Conservation (phyloP, 805 yeast species). For the Alloascoidea hylecoeti region DNA sequence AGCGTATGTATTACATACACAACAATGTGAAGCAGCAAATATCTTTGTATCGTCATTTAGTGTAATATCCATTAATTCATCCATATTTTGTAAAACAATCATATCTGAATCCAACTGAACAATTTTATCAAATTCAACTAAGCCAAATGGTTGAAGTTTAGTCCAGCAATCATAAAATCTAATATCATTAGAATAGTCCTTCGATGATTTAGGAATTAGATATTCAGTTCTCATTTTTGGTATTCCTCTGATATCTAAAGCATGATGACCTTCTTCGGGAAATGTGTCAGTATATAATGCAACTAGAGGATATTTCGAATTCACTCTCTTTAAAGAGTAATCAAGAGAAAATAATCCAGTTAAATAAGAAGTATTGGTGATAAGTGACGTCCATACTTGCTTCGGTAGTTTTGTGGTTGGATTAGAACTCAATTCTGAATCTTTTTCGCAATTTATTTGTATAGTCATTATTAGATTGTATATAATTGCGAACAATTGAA, state of each 20-base stretch:
- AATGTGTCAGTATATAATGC: conserved; percentile 38
- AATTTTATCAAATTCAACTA: conserved; percentile 35
- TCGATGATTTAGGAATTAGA: conserved; percentile 26
- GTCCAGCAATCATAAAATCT: conserved; percentile 52
- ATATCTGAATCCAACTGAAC: conserved; percentile 47
- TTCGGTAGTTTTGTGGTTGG: no score
- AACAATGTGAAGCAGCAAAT: conserved; percentile 48
- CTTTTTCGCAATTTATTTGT: no score
- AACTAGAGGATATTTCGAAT: conserved; percentile 35
- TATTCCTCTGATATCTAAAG: conserved; percentile 25
- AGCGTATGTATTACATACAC: conserved; percentile 45
- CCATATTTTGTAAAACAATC: conserved; percentile 43
- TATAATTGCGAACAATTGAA: no score
- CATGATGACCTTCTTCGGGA: conserved; percentile 24
- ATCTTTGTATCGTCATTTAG: conserved; percentile 19
- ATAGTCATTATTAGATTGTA: no score
- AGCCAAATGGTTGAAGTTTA: conserved; percentile 38
- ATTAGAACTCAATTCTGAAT: no score
- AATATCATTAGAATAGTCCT: conserved; percentile 32
- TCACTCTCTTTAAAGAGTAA: conserved; percentile 25
- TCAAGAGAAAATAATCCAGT: conserved; percentile 37
- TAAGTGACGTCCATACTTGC: conserved; percentile 42
- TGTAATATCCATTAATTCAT: conserved; percentile 37
- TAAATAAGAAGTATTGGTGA: conserved; percentile 36
- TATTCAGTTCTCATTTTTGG: conserved; percentile 25